Evolutionary conservation across 164 flowering plant species (phyloP).

Genomic region (Vitis rupestris): DNA sequence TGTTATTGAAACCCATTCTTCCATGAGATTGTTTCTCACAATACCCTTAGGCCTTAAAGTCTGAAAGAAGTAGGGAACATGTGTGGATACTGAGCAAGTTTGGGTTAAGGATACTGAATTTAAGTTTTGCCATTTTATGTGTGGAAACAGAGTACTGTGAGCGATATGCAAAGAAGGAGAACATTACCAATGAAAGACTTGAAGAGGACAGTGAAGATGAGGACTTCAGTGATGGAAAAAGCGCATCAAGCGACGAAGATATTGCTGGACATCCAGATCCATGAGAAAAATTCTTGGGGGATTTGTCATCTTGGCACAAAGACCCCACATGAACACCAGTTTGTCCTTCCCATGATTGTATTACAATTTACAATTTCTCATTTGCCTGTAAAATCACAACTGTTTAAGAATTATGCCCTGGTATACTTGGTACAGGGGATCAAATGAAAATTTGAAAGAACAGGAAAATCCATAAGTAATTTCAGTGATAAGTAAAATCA

Average conservation of each 20-base stretch:
- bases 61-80: no score
- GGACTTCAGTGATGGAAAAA: constrained; percentile 27
- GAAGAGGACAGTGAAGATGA: constrained; percentile 32
- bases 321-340: no score
- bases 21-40: neutral
- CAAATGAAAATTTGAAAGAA: neutral
- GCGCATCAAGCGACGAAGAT: constrained; percentile 32
- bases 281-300: neutral
- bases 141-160: constrained; percentile 34
- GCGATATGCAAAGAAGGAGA: constrained; percentile 40
- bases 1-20: neutral
- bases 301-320: no score
- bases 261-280: constrained; percentile 41
- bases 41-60: neutral
- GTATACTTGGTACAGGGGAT: constrained; percentile 1
- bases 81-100: no score
- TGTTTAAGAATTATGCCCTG: neutral
- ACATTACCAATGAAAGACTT: constrained; percentile 13
- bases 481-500: neutral
- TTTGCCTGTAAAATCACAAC: neutral
- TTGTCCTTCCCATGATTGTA: neutral
- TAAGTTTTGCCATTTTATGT: neutral
- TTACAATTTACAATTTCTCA: neutral
- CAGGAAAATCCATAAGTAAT: neutral
- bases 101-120: neutral